Evolutionary conservation across 805 yeast genomes (phyloP).

Genomic region (Candida pseudofarinosa): DNA sequence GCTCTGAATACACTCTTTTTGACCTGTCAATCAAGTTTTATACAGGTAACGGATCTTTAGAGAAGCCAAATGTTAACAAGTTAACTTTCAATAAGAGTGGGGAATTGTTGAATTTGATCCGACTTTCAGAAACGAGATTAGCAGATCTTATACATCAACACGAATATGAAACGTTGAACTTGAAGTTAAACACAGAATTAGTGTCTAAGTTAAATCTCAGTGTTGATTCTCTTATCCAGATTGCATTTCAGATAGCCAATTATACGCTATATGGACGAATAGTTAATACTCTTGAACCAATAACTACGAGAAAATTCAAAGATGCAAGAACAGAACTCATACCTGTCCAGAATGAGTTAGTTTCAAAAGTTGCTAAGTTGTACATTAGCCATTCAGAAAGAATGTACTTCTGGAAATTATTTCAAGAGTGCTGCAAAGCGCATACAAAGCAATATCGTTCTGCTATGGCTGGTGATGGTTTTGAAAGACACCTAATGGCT

Average conservation of each 20-base stretch:
- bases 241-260: constrained; percentile 50
- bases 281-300: constrained; percentile 50
- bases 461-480: constrained; percentile 63
- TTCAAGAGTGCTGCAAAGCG: constrained; percentile 46
- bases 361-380: constrained; percentile 52
- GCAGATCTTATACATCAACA: constrained; percentile 58
- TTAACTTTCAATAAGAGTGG: constrained; percentile 39
- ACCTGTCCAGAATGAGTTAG: constrained; percentile 55
- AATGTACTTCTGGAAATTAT: constrained; percentile 45
- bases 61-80: constrained; percentile 32
- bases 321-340: constrained; percentile 69
- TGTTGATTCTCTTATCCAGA: constrained; percentile 49
- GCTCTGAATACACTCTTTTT: constrained; percentile 52
- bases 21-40: constrained; percentile 33
- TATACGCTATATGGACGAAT: constrained; percentile 53
- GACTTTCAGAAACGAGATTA: constrained; percentile 53
- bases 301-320: constrained; percentile 63
- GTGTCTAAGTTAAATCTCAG: constrained; percentile 39
- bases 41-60: constrained; percentile 31
- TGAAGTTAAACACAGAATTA: constrained; percentile 35
- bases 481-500: constrained; percentile 69
- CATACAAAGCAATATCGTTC: constrained; percentile 47
- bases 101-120: constrained; percentile 46
- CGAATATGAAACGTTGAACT: constrained; percentile 42
- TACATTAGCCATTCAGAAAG: constrained; percentile 55